phyloP scores from a whole-genome alignment of 202 grass and related monocot species.

The Cymbopogon flexuosus region DNA sequence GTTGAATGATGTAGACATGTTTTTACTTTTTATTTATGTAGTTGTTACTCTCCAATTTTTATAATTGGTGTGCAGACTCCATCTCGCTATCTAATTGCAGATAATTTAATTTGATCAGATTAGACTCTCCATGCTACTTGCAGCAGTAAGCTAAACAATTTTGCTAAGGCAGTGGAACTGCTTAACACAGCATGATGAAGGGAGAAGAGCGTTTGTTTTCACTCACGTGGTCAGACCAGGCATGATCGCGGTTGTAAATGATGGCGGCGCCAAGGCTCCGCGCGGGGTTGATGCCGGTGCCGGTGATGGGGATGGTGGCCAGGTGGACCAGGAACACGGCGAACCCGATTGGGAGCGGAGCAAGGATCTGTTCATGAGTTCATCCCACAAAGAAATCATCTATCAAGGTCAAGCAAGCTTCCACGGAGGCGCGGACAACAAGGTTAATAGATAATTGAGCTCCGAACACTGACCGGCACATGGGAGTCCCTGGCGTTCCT shows the following conservation, averaged over 20 bases:
- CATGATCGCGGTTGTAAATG: conserved; percentile 65
- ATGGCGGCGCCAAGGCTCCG: conserved; percentile 87
- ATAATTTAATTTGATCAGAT: neutral
- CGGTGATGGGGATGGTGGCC: conserved; percentile 97
- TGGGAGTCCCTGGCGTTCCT: conserved; percentile 85
- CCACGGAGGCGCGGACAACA: neutral
- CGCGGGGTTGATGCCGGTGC: conserved; percentile 94
- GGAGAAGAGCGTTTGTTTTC: neutral
- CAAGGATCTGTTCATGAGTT: conserved; percentile 54
- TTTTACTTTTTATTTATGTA: neutral
- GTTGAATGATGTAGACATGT: neutral
- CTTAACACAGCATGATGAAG: too few species aligned
- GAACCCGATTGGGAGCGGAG: conserved; percentile 85
- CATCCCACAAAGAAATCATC: neutral
- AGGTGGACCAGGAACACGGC: conserved; percentile 90
- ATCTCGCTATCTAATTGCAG: neutral
- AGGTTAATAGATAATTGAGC: neutral
- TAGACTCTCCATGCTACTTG: neutral
- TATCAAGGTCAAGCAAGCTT: neutral
- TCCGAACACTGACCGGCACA: conserved; percentile 57
- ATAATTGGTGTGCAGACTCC: neutral
- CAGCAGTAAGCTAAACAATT: neutral
- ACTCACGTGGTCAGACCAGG: conserved; percentile 83
- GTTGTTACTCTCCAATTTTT: neutral
- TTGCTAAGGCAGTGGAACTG: neutral